Base-by-base conservation (phyloP, 257 asterid genomes). In the Nicotiana paniculata region DNA sequence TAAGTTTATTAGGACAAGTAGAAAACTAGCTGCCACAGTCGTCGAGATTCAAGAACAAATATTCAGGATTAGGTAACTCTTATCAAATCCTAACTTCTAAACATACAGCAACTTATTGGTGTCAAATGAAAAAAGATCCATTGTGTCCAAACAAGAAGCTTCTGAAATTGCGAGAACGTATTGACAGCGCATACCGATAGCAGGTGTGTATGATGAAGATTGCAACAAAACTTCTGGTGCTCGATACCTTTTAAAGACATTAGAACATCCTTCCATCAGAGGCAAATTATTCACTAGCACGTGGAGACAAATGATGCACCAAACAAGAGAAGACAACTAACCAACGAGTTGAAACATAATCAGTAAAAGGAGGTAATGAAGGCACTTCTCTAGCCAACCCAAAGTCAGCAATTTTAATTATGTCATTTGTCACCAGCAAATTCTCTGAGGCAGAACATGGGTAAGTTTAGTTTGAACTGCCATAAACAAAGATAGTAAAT, bases 321-420 rank as follows among this genome's bases (percentile, higher is more conserved):
- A 78, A 26, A 67, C 82, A 54, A 35, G 74, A 63, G 76, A 82
- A 86, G 79, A 86, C 86, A 80, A 77, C 96, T 85, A 88, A 94
- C 99, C 99, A 96, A 86, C 99, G 99, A 80, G 99, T 96, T 75
- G 99, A 96, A 88, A 94, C 99, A 89, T 96, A 96, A 84, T 96
- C 99, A 58, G 99, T 96, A 90, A 81, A 96, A 79, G 99, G 99
- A 82, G 99, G 98, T 69, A 68, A 67, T 7, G 99, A 96, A 76
- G 96, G 88, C 79, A 96, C 88, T 85, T 96, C 99, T 89, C 99
- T 90, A 83, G 98, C 99, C 88, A 96, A 89, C 83, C 99, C 99
- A 88, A 96, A 93, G 90, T 96, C 99, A 72, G 98, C 99, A 82
- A 96, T 93, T 90, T 96, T 96, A 65, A 94, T 89, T 82, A 85